Evolutionary conservation across 768 basidiomycete species (phyloP).

Genomic region (Phanerochaete sordida): DNA sequence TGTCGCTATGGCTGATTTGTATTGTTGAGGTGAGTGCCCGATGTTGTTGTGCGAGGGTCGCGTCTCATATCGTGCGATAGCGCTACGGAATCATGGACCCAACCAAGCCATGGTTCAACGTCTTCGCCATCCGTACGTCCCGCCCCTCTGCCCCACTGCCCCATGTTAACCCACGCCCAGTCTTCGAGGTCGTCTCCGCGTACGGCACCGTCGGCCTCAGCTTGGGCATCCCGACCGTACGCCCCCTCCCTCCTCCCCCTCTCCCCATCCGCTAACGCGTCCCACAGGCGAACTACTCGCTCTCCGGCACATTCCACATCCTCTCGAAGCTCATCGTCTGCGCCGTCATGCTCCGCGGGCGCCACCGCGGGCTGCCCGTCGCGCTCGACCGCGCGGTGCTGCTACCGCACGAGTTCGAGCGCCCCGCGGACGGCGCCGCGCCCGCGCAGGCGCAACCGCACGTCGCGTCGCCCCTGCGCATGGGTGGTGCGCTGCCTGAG

Average conservation of each 20-base stretch:
- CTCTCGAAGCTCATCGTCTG: conserved; percentile 87
- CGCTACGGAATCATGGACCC: conserved; percentile 46
- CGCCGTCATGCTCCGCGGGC: conserved; percentile 89
- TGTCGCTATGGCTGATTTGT: conserved; percentile 85
- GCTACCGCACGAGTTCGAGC: conserved; percentile 46
- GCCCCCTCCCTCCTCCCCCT: not conserved
- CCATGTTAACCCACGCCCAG: conserved; percentile 30
- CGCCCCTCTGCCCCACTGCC: not conserved
- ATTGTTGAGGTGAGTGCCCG: conserved; percentile 96
- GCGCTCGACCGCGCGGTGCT: conserved; percentile 87
- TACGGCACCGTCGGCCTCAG: conserved; percentile 92
- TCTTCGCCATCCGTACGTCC: conserved; percentile 70
- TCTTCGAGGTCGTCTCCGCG: conserved; percentile 88
- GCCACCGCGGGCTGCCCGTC: conserved; percentile 84
- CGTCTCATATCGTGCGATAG: not conserved
- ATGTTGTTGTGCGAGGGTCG: too few relatives aligned
- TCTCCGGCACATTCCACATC: conserved; percentile 72
- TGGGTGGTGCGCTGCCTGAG: not conserved
- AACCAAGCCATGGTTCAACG: conserved; percentile 75
- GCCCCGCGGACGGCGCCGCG: not conserved
- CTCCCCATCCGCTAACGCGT: not conserved
- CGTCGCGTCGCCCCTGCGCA: not conserved
- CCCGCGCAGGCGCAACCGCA: not conserved
- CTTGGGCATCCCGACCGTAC: conserved; percentile 75
- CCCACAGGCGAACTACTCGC: conserved; percentile 70